Conservation (phyloP, 305 asterid species). For the Ajuga reptans region DNA sequence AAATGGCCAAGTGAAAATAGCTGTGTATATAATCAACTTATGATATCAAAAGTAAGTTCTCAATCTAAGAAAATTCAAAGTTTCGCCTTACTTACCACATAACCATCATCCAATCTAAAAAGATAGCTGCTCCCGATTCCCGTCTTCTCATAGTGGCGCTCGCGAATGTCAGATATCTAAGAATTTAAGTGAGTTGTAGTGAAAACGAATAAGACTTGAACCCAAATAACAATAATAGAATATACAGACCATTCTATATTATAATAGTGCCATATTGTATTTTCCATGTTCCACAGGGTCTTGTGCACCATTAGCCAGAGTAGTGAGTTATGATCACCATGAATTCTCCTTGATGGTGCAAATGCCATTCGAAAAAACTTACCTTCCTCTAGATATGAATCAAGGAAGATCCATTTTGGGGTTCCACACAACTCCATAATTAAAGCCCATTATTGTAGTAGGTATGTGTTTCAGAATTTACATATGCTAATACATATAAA, state of each 20-base stretch:
- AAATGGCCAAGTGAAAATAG: neutral
- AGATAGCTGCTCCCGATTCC: constrained; percentile 99
- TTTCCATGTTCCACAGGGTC: neutral
- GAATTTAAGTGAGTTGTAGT: constrained; percentile 2
- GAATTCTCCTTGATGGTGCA: neutral
- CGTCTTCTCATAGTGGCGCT: constrained; percentile 78
- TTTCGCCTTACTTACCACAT: constrained; percentile 60
- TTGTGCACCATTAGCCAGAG: neutral
- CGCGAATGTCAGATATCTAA: constrained; percentile 94
- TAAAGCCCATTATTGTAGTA: neutral
- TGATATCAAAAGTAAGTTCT: neutral
- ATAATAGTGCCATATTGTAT: neutral
- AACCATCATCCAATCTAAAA: constrained; percentile 97
- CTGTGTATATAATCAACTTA: neutral
- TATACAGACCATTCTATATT: neutral
- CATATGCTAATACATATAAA: neutral
- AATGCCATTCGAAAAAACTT: neutral
- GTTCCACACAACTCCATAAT: neutral
- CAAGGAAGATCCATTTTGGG: neutral
- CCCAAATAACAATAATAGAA: constrained; percentile 9
- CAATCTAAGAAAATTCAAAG: constrained; percentile 20
- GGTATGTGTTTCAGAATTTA: neutral
- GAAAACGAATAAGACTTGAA: constrained; percentile 7
- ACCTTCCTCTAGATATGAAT: neutral
- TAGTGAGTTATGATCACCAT: neutral